phyloP scores from a whole-genome alignment of 2,329 filamentous ascomycete species.

The Phaeosphaeria sp. region DNA sequence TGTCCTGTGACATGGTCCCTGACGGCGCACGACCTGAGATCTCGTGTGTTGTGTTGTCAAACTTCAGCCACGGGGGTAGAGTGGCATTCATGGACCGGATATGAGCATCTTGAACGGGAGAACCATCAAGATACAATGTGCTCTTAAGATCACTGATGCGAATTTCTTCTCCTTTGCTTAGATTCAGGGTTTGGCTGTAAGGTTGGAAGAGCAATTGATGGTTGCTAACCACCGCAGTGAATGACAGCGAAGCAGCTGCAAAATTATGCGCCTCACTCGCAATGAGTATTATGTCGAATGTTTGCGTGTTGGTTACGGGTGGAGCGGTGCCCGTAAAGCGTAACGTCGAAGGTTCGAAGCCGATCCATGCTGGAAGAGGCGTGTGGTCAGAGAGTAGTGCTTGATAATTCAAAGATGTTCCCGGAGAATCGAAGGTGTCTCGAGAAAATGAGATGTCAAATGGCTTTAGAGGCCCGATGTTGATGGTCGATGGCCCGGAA shows the following conservation, averaged over 20 bases:
- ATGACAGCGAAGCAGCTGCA: conserved; percentile 67
- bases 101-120: conserved; percentile 55
- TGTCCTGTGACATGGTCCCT: conserved; percentile 65
- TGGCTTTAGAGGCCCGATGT: conserved; percentile 41
- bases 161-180: conserved; percentile 41
- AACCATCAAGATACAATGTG: conserved; percentile 46
- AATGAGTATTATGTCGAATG: conserved; percentile 74
- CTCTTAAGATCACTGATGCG: conserved; percentile 37
- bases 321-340: conserved; percentile 76
- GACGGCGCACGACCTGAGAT: conserved; percentile 70
- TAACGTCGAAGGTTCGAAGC: conserved; percentile 70
- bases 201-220: conserved; percentile 72
- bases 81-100: conserved; percentile 60
- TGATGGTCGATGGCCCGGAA: conserved; percentile 66
- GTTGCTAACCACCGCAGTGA: conserved; percentile 74
- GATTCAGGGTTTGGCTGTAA: conserved; percentile 41
- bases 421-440: conserved; percentile 67
- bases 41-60: conserved; percentile 67
- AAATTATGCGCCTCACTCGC: conserved; percentile 84
- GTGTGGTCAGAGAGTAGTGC: conserved; percentile 77
- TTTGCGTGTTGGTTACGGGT: conserved; percentile 69
- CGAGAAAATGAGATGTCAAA: conserved; percentile 53
- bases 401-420: conserved; percentile 71
- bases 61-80: conserved; percentile 72
- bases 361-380: conserved; percentile 84